A percentile compares a stretch with the other conserved stretches of the same genome.
Conservation (phyloP, 2,329 filamentous ascomycete genomes). For the Bipolaris oryzae region DNA sequence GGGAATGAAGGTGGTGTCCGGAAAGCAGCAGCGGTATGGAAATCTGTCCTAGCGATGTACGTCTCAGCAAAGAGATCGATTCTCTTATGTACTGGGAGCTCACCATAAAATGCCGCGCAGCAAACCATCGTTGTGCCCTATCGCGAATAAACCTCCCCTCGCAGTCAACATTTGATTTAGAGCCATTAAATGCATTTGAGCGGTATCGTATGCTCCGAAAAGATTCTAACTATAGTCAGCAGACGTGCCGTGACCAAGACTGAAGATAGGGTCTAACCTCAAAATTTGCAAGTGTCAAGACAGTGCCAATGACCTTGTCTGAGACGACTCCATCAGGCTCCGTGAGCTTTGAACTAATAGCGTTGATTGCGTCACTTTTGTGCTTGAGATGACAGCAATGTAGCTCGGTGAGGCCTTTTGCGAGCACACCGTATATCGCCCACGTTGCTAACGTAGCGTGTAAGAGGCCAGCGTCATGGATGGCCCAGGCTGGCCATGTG, state of each 20-base stretch:
- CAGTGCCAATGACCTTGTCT: constrained; percentile 33
- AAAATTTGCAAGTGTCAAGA: constrained; percentile 33
- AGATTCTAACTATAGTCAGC: constrained; percentile 27
- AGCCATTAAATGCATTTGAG: constrained; percentile 20
- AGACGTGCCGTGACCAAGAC: background rate
- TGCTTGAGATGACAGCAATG: constrained; percentile 28
- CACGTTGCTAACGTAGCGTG: constrained; percentile 39
- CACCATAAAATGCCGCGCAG: constrained; percentile 33
- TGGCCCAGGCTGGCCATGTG: constrained; percentile 34
- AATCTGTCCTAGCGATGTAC: constrained; percentile 31
- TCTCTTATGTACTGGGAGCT: background rate
- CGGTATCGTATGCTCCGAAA: constrained; percentile 31
- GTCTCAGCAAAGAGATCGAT: background rate
- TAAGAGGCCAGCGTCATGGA: constrained; percentile 29
- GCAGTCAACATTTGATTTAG: constrained; percentile 32
- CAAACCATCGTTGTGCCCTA: constrained; percentile 34
- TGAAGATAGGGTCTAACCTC: constrained; percentile 20
- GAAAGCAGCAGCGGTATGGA: constrained; percentile 30
- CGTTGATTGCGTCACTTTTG: constrained; percentile 34
- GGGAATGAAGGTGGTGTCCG: constrained; percentile 29
- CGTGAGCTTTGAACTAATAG: constrained; percentile 30
- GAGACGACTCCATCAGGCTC: constrained; percentile 20
- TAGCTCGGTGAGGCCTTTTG: constrained; percentile 16
- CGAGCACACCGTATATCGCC: constrained; percentile 34
- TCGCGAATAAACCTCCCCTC: constrained; percentile 29